Base-by-base conservation (phyloP, 139 green algal genomes). In the Trebouxia sp. region DNA sequence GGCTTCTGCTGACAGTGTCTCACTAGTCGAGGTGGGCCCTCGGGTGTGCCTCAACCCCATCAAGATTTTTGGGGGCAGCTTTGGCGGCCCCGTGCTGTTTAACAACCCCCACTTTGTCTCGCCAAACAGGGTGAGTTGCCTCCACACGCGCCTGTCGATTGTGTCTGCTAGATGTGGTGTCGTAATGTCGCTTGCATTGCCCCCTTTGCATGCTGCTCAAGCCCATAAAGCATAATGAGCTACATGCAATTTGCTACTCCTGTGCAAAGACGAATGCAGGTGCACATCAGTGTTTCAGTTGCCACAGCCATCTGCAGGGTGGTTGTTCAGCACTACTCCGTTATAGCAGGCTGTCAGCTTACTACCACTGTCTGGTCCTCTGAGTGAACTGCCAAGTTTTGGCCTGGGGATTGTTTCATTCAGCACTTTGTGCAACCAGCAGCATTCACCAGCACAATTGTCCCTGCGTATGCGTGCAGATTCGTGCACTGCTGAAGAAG, bases 61-160 rank as follows among this genome's bases (percentile, higher is more conserved):
- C 85, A 96, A 95, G 76, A 93, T 97, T 53, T 98, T 99, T 83
- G 87, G 87, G 0, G 95, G 95, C 56, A 89, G 81, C 75, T 99
- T 98, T 84, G 90, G 90, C 1, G 96, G 96, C 0, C 75, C 86
- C 7, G 94, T 94, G 12, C 81, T 99, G 37, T 99, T 97, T 80
- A 93, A 98, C 62, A 98, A 98, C 84, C 88, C 93, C 6, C 69
- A 78, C 15, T 99, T 97, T 85, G 90, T 98, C 8, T 97, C 94
- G 0, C 96, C 96, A 50, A 98, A 98, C 80, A 84, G 88, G 72
- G 83, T 96, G 56, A 76, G 84, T 26, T n/a, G n/a, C n/a, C n/a
- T n/a, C n/a, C 6, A 67, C 50, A 2, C 45, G 26, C 10, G 55
- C n/a, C 2, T 43, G 47, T 24, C 47, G 26, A 11, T 35, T 8